These are phyloP conservation scores for Puccinia hordei DNA, from an alignment of 1,284 basidiomycete genomes.

Conservation along the genomic window DNA sequence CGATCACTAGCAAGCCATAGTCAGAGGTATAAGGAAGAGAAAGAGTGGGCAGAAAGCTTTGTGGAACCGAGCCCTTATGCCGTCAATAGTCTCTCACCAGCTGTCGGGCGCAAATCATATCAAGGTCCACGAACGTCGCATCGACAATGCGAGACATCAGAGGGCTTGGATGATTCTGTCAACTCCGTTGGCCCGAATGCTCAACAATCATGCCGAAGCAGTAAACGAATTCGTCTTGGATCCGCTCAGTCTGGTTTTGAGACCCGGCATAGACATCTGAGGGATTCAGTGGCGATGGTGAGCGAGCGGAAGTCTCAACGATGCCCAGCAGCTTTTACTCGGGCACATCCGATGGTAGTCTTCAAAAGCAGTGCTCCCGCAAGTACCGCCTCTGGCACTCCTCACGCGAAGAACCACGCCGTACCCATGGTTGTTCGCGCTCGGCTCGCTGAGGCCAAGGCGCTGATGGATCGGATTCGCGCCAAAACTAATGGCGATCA, in stretches of 20 bases:
- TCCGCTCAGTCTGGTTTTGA: conserved; percentile 16
- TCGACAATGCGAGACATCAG: not conserved
- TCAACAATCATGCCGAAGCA: conserved; percentile 32
- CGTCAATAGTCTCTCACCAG: conserved; percentile 27
- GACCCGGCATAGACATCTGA: conserved; percentile 6
- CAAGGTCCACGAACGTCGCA: conserved; percentile 3
- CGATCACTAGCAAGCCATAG: conserved; percentile 28
- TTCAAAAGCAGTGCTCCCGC: conserved; percentile 15
- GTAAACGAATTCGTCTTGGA: conserved; percentile 45
- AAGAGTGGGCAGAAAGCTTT: conserved; percentile 45
- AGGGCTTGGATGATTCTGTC: not conserved
- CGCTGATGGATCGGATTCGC: conserved; percentile 53
- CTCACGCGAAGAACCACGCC: not conserved
- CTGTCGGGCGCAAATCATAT: conserved; percentile 24
- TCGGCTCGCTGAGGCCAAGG: conserved; percentile 52
- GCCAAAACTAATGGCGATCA: conserved; percentile 44
- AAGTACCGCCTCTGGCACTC: not conserved
- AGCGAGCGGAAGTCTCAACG: conserved; percentile 37
- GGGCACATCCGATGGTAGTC: conserved; percentile 34
- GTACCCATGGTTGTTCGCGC: conserved; percentile 24
- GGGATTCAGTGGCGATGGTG: conserved; percentile 28
- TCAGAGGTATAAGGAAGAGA: conserved; percentile 42
- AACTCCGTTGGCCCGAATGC: conserved; percentile 2
- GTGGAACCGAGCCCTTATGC: conserved; percentile 46
- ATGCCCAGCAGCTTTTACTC: conserved; percentile 5